phyloP scores from a whole-genome alignment of 2,329 filamentous ascomycete genomes.

The Sarocladium oryzae region DNA sequence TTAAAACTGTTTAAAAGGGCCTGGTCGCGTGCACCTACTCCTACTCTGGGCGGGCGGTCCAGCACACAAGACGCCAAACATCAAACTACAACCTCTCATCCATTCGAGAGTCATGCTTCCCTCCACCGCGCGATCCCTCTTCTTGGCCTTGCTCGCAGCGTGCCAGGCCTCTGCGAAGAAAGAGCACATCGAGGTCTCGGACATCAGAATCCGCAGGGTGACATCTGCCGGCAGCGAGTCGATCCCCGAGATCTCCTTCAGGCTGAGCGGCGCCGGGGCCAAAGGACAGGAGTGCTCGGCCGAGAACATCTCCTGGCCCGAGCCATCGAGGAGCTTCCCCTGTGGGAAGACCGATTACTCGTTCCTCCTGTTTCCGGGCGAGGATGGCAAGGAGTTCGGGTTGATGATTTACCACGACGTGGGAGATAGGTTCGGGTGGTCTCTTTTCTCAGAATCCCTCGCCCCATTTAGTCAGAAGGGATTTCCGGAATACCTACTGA shows the following conservation, averaged over 20 bases:
- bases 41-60: no score
- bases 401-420: slow-evolving; percentile 8
- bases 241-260: slow-evolving; percentile 13
- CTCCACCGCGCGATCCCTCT: not conserved
- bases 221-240: not conserved
- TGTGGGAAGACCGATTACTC: slow-evolving; percentile 1
- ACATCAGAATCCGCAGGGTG: slow-evolving; percentile 10
- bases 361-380: slow-evolving; percentile 5
- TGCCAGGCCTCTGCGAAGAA: not conserved
- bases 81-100: no score
- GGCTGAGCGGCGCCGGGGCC: slow-evolving; percentile 11
- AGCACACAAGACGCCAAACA: no score
- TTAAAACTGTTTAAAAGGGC: no score
- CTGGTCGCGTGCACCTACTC: no score
- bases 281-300: slow-evolving; percentile 12
- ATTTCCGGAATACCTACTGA: no score
- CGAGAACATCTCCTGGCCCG: slow-evolving; percentile 12
- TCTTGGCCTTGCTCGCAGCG: not conserved
- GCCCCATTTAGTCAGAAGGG: not conserved
- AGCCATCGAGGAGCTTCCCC: slow-evolving; percentile 1
- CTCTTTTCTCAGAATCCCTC: no score
- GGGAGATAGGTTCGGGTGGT: slow-evolving; percentile 2
- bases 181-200: slow-evolving; percentile 13
- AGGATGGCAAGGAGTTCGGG: not conserved
- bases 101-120: no score